Evolutionary conservation across 495 filamentous ascomycete species (phyloP), one percentile per base, ranked within the genome.

Genomic region (Hyaloscypha finlandica): DNA sequence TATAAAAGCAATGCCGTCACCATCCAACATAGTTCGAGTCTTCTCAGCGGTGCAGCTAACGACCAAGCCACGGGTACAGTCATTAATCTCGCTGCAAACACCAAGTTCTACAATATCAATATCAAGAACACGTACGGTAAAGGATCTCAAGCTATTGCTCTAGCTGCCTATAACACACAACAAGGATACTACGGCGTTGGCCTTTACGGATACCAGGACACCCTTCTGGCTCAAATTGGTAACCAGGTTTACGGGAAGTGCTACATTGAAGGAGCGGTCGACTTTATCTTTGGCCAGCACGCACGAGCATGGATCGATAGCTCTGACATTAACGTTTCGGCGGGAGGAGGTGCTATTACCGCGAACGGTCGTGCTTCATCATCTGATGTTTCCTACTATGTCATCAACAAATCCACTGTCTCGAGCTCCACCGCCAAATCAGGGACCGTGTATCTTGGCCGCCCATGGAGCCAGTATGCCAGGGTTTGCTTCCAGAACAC

Each of bases 381-480:
- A 48, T 75, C 74, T 31, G 82, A 87, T 68, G 66, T 75, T 22
- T 82, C 79, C 35, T 89, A 85, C 75, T 90, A 87, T 67, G 82
- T 91, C 63, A 85, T 90, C 77, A 86, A 86, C 77, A 83, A 83
- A 68, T 83, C 78, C 68, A 75, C 71, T 30, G 73, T 85, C 29
- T 30, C 55, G 2, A 48, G 55, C 51, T 6, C 37, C 31, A 81
- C 71, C 48, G 74, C 85, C 42, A 29, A 77, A 4, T 68, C 72
- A 11, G 88, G 86, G 6, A 78, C 81, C 32, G 85, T 81, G 59
- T 90, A 87, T 70, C 80, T 91, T 4, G 88, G 89, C 8, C 81
- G 88, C n/a, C 89, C 88, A 20, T 91, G 88, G 88, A 74, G 80
- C 11, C 74, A 83, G 59, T 89, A 85, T 68, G 80, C 88, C 3